phyloP scores from a whole-genome alignment of 345 rosid species.

The Hibiscus syriacus region DNA sequence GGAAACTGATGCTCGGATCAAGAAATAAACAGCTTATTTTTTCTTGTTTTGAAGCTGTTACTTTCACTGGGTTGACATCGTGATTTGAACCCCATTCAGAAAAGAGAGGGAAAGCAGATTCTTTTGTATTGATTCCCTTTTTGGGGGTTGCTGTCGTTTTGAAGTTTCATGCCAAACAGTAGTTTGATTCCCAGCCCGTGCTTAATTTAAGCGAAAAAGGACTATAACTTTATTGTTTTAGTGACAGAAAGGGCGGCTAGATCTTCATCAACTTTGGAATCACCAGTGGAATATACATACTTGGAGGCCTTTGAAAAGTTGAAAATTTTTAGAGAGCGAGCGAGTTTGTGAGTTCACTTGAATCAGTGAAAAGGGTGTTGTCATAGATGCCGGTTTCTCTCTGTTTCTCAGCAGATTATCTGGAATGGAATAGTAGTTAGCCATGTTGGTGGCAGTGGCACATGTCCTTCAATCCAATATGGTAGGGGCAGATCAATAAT shows the following conservation, averaged over 20 bases:
- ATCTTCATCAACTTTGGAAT: slow-evolving; percentile 13
- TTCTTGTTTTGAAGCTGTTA: no score
- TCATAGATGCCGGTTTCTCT: slow-evolving; percentile 23
- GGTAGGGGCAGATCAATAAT: slow-evolving; percentile 41
- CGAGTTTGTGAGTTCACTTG: slow-evolving; percentile 17
- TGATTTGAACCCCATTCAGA: no score
- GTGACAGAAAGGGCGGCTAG: slow-evolving; percentile 15
- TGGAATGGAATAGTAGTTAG: slow-evolving; percentile 19
- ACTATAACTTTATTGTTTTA: slow-evolving; percentile 9
- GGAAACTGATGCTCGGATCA: not conserved
- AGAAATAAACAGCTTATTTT: not conserved
- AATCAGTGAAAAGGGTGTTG: slow-evolving; percentile 28
- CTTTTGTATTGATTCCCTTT: slow-evolving; percentile 1
- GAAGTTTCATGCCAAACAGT: slow-evolving; percentile 16
- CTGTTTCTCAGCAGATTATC: slow-evolving; percentile 25
- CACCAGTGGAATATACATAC: slow-evolving; percentile 13
- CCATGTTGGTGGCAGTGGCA: slow-evolving; percentile 29
- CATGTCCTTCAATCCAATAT: slow-evolving; percentile 26
- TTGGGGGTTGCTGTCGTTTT: slow-evolving; percentile 11
- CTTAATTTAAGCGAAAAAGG: slow-evolving; percentile 14
- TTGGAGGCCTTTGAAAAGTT: slow-evolving; percentile 1
- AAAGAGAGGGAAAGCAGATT: slow-evolving; percentile 14
- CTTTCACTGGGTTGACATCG: not conserved
- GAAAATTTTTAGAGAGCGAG: not conserved
- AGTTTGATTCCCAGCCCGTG: slow-evolving; percentile 5